A percentile compares a stretch with the other conserved stretches of the same genome.
Conservation (phyloP, 768 basidiomycete genomes). For the Termitomyces sp. region DNA sequence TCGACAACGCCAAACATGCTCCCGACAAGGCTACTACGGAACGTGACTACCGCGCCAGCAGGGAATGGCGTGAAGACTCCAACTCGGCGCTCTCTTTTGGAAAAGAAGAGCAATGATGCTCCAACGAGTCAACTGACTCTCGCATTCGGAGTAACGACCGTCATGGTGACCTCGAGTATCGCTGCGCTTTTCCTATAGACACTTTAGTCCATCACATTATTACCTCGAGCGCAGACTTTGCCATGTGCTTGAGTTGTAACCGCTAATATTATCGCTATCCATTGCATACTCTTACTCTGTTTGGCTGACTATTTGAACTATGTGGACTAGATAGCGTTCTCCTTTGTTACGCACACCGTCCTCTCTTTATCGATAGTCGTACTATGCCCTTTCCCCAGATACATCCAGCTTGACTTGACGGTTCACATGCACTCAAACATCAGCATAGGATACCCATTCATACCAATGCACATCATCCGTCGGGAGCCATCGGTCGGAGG, state of each 20-base stretch:
- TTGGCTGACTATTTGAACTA: conserved; percentile 12
- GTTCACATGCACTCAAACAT: conserved; percentile 8
- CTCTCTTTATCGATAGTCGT: conserved; percentile 1
- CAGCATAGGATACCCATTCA: conserved; percentile 17
- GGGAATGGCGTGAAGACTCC: conserved; percentile 19
- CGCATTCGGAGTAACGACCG: conserved; percentile 22
- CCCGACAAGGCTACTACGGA: conserved; percentile 65
- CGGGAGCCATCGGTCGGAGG: not conserved
- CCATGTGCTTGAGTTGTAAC: conserved; percentile 7
- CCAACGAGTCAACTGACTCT: conserved; percentile 16
- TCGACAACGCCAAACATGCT: conserved; percentile 83
- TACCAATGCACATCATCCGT: conserved; percentile 4
- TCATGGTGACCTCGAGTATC: conserved; percentile 22
- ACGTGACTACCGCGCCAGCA: conserved; percentile 25
- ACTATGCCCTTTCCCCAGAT: not conserved
- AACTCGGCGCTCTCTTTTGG: conserved; percentile 13
- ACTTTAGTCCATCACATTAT: not conserved
- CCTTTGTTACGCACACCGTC: conserved; percentile 3
- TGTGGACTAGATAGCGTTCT: conserved; percentile 9
- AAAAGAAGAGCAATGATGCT: conserved; percentile 19
- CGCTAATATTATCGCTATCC: conserved; percentile 15
- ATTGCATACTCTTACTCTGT: conserved; percentile 10
- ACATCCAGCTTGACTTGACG: not conserved
- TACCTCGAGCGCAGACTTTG: conserved; percentile 6
- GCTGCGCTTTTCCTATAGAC: conserved; percentile 27